Evolutionary conservation across 1,284 basidiomycete genomes (phyloP), one percentile per base, ranked within the genome.

Genomic region (Butyriboletus regius): DNA sequence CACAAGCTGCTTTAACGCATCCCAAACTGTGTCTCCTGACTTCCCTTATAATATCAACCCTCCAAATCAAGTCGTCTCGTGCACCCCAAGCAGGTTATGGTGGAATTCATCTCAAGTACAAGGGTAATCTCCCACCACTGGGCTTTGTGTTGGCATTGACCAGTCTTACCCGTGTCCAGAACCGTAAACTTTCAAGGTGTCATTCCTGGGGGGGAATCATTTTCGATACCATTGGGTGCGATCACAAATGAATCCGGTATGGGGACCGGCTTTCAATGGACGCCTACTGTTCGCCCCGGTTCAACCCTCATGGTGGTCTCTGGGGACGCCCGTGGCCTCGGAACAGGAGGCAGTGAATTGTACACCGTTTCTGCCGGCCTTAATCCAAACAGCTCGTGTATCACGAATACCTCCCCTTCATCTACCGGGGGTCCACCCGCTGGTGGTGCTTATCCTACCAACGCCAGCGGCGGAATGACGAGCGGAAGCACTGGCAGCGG

Each of bases 121-220:
- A 65, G 82, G 83, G 84, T 85, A 60, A 43, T 73, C 60, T 28
- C 46, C n/a, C 49, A 33, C 49, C 34, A 2, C 15, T 22, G n/a
- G 39, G 17, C 14, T 28, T 38, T 6, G 17, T 34, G 34, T 42
- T 29, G 10, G 12, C 31, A 20, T 39, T 55, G 42, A 57, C 43
- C 4, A 14, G 0, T 22, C 20, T 18, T 17, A 6, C 13, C 1
- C 47, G 13, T 43, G n/a, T 46, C 35, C 51, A 83, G 83, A 10
- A 75, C 62, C 2, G 74, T 79, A 4, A 74, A 67, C 29, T 84
- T 89, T 63, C 71, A 80, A 36, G 86, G 85, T 9, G 71, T 88
- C 37, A 88, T 90, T 31, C 88, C 87, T 1, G 87, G 85, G 2
- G 87, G 87, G 15, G 69, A 85, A 45, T 84, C 85, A 0, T 88